Conservation (phyloP, 2,329 filamentous ascomycete genomes). For the Biscogniauxia marginata region DNA sequence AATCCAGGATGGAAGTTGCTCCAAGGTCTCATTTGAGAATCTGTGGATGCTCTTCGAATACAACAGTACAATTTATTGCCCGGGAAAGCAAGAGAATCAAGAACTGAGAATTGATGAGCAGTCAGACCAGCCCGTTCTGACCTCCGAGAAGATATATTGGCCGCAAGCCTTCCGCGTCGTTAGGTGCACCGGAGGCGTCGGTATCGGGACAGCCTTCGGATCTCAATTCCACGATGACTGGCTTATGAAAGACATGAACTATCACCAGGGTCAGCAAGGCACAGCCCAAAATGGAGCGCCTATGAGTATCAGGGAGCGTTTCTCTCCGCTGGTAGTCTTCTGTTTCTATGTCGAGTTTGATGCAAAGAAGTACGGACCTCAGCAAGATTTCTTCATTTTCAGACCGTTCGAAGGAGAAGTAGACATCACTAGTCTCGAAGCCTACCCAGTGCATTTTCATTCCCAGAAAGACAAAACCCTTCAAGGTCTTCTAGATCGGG, state of each 20-base stretch:
- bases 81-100: constrained; percentile 2
- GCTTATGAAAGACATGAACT: no score
- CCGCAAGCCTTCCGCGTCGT: constrained; percentile 21
- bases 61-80: constrained; percentile 19
- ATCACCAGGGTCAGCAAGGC: neutral
- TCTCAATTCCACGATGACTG: neutral
- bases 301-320: constrained; percentile 1
- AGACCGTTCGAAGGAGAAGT: constrained; percentile 26
- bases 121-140: no score
- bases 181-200: constrained; percentile 11
- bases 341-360: constrained; percentile 29
- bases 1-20: constrained; percentile 2
- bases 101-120: neutral
- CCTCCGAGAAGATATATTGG: constrained; percentile 3
- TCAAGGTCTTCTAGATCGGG: constrained; percentile 8
- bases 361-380: constrained; percentile 20
- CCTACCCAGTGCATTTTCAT: constrained; percentile 24
- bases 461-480: constrained; percentile 1
- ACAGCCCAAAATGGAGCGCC: neutral
- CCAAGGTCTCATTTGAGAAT: constrained; percentile 21
- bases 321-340: constrained; percentile 13
- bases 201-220: neutral
- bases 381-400: constrained; percentile 23
- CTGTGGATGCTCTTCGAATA: constrained; percentile 30
- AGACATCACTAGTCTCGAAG: constrained; percentile 23